Percentiles rank a stretch among this genome's conserved stretches.
Evolutionary conservation across 2,329 filamentous ascomycete genomes (phyloP).

Genomic region (Magnaporthiopsis rhizophila): DNA sequence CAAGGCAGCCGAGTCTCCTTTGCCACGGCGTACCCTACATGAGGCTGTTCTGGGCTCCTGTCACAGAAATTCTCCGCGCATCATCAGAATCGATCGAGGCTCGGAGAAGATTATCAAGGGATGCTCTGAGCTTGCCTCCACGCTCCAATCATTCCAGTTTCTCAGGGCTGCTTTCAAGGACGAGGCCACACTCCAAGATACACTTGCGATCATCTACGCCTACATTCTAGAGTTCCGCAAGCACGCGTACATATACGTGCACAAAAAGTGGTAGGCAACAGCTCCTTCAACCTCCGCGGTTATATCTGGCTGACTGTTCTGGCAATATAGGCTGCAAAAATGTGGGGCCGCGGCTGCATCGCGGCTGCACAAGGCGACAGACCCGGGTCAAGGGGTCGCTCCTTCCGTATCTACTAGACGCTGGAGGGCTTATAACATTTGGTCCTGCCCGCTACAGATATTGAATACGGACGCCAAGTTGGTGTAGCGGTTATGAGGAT

Average conservation of each 20-base stretch:
- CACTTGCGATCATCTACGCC: conserved; percentile 33
- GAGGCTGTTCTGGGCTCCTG: conserved; percentile 38
- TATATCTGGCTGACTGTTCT: too few species aligned
- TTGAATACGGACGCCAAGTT: too few species aligned
- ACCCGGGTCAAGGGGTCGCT: too few species aligned
- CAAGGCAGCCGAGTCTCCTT: too few species aligned
- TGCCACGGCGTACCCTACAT: conserved; percentile 32
- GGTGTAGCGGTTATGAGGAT: too few species aligned
- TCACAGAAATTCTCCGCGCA: conserved; percentile 27
- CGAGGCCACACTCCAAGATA: conserved; percentile 28
- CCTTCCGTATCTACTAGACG: too few species aligned
- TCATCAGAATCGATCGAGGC: conserved; percentile 27
- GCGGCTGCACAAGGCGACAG: too few species aligned
- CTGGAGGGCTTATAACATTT: too few species aligned
- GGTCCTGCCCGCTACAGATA: too few species aligned
- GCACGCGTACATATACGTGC: conserved; percentile 13
- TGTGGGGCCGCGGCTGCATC: too few species aligned
- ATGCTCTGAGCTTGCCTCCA: conserved; percentile 30
- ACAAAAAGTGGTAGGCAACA: too few species aligned
- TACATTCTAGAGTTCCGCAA: conserved; percentile 42
- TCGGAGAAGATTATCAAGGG: conserved; percentile 30
- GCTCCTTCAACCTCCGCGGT: too few species aligned
- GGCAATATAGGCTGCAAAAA: conserved; percentile 19
- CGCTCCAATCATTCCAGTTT: conserved; percentile 28
- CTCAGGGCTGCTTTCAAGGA: conserved; percentile 22